These are phyloP conservation scores for Xerocomus cyaneibrunnescens DNA, from an alignment of 1,284 basidiomycete species.

Conservation along the genomic window DNA sequence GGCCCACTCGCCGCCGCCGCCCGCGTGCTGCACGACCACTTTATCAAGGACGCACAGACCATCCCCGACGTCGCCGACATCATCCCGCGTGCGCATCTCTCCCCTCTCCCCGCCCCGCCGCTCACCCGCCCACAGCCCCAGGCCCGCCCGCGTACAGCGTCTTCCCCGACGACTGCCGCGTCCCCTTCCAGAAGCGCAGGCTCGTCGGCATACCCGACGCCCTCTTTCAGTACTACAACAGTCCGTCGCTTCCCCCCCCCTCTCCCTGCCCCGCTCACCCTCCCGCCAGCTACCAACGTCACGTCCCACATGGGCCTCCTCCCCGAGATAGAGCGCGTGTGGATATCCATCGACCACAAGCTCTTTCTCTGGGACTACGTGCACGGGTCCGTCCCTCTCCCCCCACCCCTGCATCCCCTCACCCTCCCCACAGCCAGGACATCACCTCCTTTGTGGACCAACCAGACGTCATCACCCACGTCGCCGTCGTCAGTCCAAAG, in stretches of 20 bases:
- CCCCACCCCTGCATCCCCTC: background rate
- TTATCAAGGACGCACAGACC: slow-evolving; percentile 66
- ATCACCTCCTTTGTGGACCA: slow-evolving; percentile 90
- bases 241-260: slow-evolving; percentile 41
- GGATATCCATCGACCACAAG: slow-evolving; percentile 94
- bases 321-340: slow-evolving; percentile 91
- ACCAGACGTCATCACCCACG: slow-evolving; percentile 86
- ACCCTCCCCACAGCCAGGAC: slow-evolving; percentile 58
- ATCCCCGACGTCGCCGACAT: slow-evolving; percentile 74
- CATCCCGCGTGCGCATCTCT: slow-evolving; percentile 40
- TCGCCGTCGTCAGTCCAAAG: slow-evolving; percentile 81
- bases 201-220: slow-evolving; percentile 80
- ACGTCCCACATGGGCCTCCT: slow-evolving; percentile 86
- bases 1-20: slow-evolving; percentile 63
- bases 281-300: slow-evolving; percentile 50
- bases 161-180: slow-evolving; percentile 74
- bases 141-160: slow-evolving; percentile 71
- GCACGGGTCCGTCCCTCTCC: slow-evolving; percentile 64
- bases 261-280: slow-evolving; percentile 16
- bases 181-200: slow-evolving; percentile 78
- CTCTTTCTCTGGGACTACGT: slow-evolving; percentile 97
- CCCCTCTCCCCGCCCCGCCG: slow-evolving; percentile 36
- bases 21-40: slow-evolving; percentile 62
- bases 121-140: slow-evolving; percentile 43
- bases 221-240: slow-evolving; percentile 79